Base-by-base conservation (phyloP, 1,284 basidiomycete genomes). In the Dichomitus squalens region DNA sequence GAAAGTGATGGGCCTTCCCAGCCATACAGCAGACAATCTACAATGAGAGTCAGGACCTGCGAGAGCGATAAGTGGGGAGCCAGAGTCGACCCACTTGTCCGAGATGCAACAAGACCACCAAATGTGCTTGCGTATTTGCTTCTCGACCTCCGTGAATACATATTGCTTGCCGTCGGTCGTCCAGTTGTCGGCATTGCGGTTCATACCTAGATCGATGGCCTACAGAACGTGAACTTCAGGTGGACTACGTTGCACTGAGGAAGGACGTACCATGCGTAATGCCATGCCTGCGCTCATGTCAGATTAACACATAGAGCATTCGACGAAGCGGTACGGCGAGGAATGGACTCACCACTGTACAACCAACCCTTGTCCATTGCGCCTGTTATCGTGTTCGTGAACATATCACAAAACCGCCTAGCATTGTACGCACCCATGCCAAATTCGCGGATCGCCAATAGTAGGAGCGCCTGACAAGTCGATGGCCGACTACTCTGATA, bases 351-450 rank as follows among this genome's bases (percentile, higher is more conserved):
- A 88, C 89, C 90, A 60, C 87, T 84, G 65, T 87, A 91, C 49
- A 91, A 77, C 91, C 92, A 94, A 1, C 88, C 89, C 67, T 90
- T 86, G 59, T 91, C 88, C 87, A 92, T 91, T 3, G 80, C 81
- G 35, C 84, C 79, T 80, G 18, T 58, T 27, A 40, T 18, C 23
- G 4, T 36, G 46, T 59, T 40, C 3, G 40, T 29, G 35, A 36
- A 14, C 14, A n/a, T 6, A 29, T 29, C 25, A 7, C 4, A 52
- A 44, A 52, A 47, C n/a, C 0, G 20, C 31, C 39, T 48, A 25
- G 25, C 38, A 14, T 41, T 64, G 2, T 3, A 62, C 70, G 33
- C 63, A 79, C 87, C 90, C 41, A 92, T 85, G 11, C 92, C 93
- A 67, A 93, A 90, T 73, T 94, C 92, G 9, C 92, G 82, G 69